These are phyloP conservation scores for Coemansia umbellata DNA, from an alignment of 192 early-diverging fungal species.

Conservation along the genomic window DNA sequence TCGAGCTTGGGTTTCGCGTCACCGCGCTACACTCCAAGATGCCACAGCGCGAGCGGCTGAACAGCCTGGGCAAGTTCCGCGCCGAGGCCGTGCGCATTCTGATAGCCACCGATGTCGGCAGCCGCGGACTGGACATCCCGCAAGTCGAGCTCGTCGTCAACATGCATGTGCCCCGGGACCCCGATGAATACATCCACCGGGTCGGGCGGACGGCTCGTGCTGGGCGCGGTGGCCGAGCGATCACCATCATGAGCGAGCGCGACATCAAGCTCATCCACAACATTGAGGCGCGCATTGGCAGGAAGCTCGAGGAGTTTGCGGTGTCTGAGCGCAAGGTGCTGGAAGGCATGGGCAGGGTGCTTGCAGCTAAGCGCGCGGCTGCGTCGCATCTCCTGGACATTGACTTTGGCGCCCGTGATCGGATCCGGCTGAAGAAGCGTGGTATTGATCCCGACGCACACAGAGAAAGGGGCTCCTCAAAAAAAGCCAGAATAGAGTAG, in stretches of 20 bases:
- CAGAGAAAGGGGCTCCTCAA: not conserved
- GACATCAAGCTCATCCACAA: constrained; percentile 86
- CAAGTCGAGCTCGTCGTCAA: constrained; percentile 90
- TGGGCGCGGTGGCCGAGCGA: constrained; percentile 81
- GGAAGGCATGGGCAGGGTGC: constrained; percentile 79
- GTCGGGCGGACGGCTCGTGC: constrained; percentile 98
- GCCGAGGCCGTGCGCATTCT: constrained; percentile 82
- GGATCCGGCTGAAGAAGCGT: constrained; percentile 32
- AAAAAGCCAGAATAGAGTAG: not conserved
- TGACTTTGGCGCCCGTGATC: constrained; percentile 49
- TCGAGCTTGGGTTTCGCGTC: constrained; percentile 85
- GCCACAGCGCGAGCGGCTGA: constrained; percentile 85
- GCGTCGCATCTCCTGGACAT: constrained; percentile 40
- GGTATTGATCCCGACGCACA: not conserved
- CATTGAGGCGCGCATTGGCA: constrained; percentile 84
- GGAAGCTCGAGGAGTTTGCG: constrained; percentile 72
- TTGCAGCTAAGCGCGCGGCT: constrained; percentile 83
- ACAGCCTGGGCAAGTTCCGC: constrained; percentile 90
- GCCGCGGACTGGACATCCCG: constrained; percentile 97
- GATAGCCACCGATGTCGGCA: constrained; percentile 95
- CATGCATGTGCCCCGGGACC: constrained; percentile 91
- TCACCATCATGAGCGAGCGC: constrained; percentile 82
- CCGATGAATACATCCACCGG: constrained; percentile 96
- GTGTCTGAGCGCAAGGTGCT: constrained; percentile 81
- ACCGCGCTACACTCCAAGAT: constrained; percentile 92